A percentile compares a stretch with the other conserved stretches of the same genome.
These are phyloP conservation scores for Candida tetrigidarum DNA, from an alignment of 1,139 yeast genomes.

Conservation along the genomic window DNA sequence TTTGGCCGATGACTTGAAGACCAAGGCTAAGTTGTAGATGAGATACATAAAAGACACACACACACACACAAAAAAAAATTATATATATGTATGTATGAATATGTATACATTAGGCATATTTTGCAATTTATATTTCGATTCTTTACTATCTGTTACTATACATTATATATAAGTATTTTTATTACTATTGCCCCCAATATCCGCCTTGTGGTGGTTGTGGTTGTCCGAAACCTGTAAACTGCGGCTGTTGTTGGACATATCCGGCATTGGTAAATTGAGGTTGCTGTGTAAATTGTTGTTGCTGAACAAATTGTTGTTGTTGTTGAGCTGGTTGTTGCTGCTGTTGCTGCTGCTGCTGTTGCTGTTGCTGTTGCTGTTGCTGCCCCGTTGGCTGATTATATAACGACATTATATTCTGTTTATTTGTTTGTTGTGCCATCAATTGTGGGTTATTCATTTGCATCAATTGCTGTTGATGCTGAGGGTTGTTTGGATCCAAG, in stretches of 20 bases:
- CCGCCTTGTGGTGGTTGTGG: slow-evolving; percentile 21
- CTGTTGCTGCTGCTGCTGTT: slow-evolving; percentile 25
- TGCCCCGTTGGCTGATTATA: slow-evolving; percentile 41
- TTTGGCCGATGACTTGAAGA: slow-evolving; percentile 38
- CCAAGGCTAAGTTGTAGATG: slow-evolving; percentile 32
- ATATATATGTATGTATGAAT: no score
- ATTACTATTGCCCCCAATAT: slow-evolving; percentile 14
- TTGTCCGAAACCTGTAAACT: slow-evolving; percentile 16
- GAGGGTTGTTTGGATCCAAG: slow-evolving; percentile 57
- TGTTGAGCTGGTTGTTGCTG: slow-evolving; percentile 25
- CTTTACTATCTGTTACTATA: background rate
- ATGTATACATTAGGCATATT: background rate
- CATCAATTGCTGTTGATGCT: slow-evolving; percentile 52
- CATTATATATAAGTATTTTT: background rate
- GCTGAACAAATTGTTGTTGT: slow-evolving; percentile 25
- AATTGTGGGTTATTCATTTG: slow-evolving; percentile 50
- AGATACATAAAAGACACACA: background rate
- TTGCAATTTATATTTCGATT: background rate
- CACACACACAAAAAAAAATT: no score
- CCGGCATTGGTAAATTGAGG: slow-evolving; percentile 16
- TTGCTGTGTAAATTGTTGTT: slow-evolving; percentile 23
- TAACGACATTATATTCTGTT: slow-evolving; percentile 45
- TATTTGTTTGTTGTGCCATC: slow-evolving; percentile 47
- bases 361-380: slow-evolving; percentile 23
- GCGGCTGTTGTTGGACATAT: slow-evolving; percentile 19